phyloP scores from a whole-genome alignment of 345 rosid species.

The Hypericum androsaemum region DNA sequence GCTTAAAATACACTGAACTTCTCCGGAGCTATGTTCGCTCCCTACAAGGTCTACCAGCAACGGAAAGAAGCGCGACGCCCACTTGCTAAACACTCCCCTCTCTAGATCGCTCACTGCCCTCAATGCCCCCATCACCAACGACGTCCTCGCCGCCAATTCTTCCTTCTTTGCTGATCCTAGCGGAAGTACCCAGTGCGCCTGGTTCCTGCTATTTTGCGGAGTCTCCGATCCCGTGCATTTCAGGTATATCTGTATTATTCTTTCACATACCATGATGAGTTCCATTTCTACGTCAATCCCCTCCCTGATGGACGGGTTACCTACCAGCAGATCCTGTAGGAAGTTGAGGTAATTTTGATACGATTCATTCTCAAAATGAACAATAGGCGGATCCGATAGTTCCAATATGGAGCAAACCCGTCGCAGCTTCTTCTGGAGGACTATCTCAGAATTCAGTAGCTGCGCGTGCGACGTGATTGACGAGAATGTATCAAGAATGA shows the following conservation, averaged over 20 bases:
- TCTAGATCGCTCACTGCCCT: constrained; percentile 40
- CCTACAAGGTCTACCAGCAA: constrained; percentile 69
- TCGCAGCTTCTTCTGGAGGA: constrained; percentile 56
- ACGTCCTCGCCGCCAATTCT: constrained; percentile 67
- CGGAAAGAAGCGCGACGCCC: constrained; percentile 45
- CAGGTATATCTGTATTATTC: constrained; percentile 53
- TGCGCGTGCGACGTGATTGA: constrained; percentile 58
- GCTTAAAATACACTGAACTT: constrained; percentile 57
- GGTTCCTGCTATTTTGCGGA: constrained; percentile 15
- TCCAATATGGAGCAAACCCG: constrained; percentile 62
- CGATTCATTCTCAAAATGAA: constrained; percentile 82
- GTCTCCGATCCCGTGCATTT: constrained; percentile 30
- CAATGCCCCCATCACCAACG: constrained; percentile 53
- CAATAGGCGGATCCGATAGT: constrained; percentile 69
- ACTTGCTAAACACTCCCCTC: constrained; percentile 43
- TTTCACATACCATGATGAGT: constrained; percentile 43
- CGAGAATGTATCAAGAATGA: constrained; percentile 47
- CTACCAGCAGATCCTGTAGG: constrained; percentile 39
- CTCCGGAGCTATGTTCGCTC: constrained; percentile 78
- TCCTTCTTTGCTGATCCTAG: constrained; percentile 61
- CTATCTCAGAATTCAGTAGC: constrained; percentile 42
- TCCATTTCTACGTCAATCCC: constrained; percentile 49
- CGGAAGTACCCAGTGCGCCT: constrained; percentile 54
- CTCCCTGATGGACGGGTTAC: constrained; percentile 31
- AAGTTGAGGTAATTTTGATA: constrained; percentile 59